Percentiles rank a stretch among this genome's conserved stretches.
Evolutionary conservation across 805 yeast species (phyloP).

Genomic region (Lachancea nothofagi): DNA sequence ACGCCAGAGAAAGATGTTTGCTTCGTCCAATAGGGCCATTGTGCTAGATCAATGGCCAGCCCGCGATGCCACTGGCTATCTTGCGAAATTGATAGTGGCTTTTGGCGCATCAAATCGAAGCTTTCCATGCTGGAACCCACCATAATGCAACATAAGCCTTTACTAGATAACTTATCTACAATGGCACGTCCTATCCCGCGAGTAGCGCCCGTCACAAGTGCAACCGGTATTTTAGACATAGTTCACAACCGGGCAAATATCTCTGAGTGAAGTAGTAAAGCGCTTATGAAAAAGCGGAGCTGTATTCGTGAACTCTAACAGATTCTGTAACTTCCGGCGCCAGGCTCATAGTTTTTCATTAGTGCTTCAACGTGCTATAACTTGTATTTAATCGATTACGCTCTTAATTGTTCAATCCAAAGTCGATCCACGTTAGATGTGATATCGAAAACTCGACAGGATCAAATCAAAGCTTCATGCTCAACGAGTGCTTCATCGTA

Average conservation of each 20-base stretch:
- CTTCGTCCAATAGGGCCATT: conserved; percentile 29
- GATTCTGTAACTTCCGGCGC: too few relatives aligned
- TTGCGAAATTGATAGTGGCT: conserved; percentile 11
- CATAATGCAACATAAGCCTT: conserved; percentile 26
- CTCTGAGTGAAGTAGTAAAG: too few relatives aligned
- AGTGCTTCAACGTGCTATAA: too few relatives aligned
- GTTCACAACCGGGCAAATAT: too few relatives aligned
- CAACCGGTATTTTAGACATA: conserved; percentile 19
- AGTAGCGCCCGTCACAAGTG: conserved; percentile 40
- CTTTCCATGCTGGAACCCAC: conserved; percentile 22
- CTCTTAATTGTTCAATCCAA: too few relatives aligned
- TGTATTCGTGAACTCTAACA: background rate
- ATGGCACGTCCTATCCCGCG: conserved; percentile 39
- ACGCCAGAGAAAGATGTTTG: conserved; percentile 12
- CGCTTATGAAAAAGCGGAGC: background rate
- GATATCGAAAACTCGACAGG: too few relatives aligned
- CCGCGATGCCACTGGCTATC: conserved; percentile 23
- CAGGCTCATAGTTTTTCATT: too few relatives aligned
- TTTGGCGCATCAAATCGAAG: conserved; percentile 3
- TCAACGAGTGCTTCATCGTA: too few relatives aligned
- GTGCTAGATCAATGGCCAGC: conserved; percentile 23
- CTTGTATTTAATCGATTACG: too few relatives aligned
- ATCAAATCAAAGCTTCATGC: too few relatives aligned
- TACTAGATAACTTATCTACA: conserved; percentile 23
- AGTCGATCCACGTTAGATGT: too few relatives aligned